Percentiles rank a stretch among this genome's conserved stretches.
phyloP scores from a whole-genome alignment of 1,284 basidiomycete species.

The Mycosarcoma maydis region DNA sequence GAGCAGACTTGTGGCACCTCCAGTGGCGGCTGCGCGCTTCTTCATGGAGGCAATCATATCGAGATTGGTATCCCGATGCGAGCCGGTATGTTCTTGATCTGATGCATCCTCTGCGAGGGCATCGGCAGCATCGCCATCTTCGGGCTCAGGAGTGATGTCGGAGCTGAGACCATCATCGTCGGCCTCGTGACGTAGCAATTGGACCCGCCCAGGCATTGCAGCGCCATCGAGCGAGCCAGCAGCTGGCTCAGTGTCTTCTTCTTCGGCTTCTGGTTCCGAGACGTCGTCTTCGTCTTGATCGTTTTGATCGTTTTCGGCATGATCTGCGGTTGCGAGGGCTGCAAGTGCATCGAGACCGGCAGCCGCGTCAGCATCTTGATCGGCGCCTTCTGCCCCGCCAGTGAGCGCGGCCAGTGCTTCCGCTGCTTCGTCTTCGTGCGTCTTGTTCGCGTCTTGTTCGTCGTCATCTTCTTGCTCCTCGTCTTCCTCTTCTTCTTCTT shows the following conservation, averaged over 20 bases:
- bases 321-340: constrained; percentile 45
- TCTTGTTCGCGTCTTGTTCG: constrained; percentile 29
- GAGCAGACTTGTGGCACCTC: constrained; percentile 56
- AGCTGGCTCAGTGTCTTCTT: constrained; percentile 6
- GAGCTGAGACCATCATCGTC: constrained; percentile 45
- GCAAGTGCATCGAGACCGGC: constrained; percentile 58
- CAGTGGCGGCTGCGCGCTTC: constrained; percentile 58
- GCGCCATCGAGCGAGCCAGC: background rate
- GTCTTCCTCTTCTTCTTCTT: constrained; percentile 38
- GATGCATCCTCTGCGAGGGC: constrained; percentile 23
- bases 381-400: constrained; percentile 26
- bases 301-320: constrained; percentile 12
- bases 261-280: constrained; percentile 28
- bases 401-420: constrained; percentile 54
- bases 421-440: constrained; percentile 55
- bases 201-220: constrained; percentile 27
- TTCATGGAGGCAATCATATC: constrained; percentile 54
- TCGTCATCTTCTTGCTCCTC: constrained; percentile 31
- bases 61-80: constrained; percentile 36
- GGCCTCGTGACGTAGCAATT: constrained; percentile 27
- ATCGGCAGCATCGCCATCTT: constrained; percentile 28
- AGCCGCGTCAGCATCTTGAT: constrained; percentile 25
- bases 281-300: constrained; percentile 38
- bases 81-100: constrained; percentile 41
- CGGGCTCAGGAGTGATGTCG: constrained; percentile 48